phyloP scores from a whole-genome alignment of 2,329 filamentous ascomycete species.

The Podosphaera fusca region DNA sequence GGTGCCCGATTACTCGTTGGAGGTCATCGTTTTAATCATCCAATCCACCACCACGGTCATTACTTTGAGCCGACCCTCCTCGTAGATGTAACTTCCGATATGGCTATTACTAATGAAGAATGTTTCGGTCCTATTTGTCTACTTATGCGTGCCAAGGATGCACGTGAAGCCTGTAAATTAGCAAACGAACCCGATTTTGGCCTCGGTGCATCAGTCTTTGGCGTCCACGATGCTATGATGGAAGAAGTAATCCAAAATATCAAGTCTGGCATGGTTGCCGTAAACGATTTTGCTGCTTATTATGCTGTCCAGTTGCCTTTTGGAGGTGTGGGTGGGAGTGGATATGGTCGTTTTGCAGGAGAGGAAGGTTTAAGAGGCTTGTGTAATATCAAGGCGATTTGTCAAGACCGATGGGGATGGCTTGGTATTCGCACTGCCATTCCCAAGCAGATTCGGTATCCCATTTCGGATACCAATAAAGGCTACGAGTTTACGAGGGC shows the following conservation, averaged over 20 bases:
- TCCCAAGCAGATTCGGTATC: conserved; percentile 60
- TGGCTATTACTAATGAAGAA: conserved; percentile 76
- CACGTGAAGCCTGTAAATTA: conserved; percentile 43
- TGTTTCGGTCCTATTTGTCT: conserved; percentile 85
- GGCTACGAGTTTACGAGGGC: conserved; percentile 43
- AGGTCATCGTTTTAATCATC: conserved; percentile 49
- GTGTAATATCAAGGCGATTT: conserved; percentile 75
- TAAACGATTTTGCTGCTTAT: conserved; percentile 87
- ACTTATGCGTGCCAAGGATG: conserved; percentile 48
- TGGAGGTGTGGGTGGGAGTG: conserved; percentile 56
- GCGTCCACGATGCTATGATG: conserved; percentile 38
- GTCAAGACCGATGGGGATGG: conserved; percentile 45
- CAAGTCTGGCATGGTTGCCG: conserved; percentile 68
- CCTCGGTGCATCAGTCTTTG: conserved; percentile 76
- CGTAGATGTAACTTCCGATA: conserved; percentile 63
- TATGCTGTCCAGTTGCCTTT: conserved; percentile 92
- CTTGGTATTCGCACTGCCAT: conserved; percentile 51
- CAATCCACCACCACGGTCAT: conserved; percentile 52
- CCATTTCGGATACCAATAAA: conserved; percentile 38
- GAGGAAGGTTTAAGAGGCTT: conserved; percentile 66
- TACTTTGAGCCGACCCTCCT: conserved; percentile 87
- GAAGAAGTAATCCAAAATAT: conserved; percentile 41
- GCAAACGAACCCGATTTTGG: conserved; percentile 72
- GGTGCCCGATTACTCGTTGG: conserved; percentile 68
- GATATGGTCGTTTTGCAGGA: conserved; percentile 81